These are phyloP conservation scores for Fusarium odoratissimum DNA, from an alignment of 2,329 filamentous ascomycete genomes.

Conservation along the genomic window DNA sequence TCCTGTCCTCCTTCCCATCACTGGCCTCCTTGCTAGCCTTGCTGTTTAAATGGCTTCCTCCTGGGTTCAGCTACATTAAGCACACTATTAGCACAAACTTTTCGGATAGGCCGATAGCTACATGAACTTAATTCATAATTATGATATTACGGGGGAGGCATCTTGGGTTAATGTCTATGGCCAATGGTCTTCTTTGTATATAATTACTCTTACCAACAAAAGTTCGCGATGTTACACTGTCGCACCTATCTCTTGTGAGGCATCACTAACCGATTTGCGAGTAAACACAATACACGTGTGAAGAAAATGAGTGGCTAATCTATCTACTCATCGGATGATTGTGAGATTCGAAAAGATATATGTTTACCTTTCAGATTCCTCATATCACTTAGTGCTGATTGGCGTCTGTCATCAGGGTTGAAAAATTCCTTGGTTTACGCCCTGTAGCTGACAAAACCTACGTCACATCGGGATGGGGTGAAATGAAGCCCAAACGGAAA, in stretches of 20 bases:
- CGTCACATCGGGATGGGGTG: slow-evolving; percentile 2
- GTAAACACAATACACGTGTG: not conserved
- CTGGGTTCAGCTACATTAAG: fast-evolving
- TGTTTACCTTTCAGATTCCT: not conserved
- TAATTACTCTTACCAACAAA: slow-evolving; percentile 7
- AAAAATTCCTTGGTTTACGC: not conserved
- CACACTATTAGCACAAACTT: not conserved
- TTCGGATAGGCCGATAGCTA: not conserved
- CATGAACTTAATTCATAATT: not conserved
- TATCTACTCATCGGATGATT: not conserved
- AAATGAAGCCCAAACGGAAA: not conserved
- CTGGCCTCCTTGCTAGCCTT: slow-evolving; percentile 41
- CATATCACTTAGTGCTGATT: not conserved
- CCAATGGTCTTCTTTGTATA: slow-evolving; percentile 9
- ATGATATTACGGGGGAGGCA: not conserved
- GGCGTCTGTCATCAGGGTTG: not conserved
- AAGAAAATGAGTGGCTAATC: too few relatives aligned
- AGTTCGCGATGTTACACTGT: not conserved
- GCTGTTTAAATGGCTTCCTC: not conserved
- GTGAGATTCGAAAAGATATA: not conserved
- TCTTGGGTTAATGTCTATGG: not conserved
- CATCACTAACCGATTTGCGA: not conserved
- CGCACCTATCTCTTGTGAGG: too few relatives aligned
- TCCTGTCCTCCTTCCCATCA: slow-evolving; percentile 44
- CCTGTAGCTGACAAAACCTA: not conserved